phyloP scores from a whole-genome alignment of 2,329 filamentous ascomycete species.

The Coleophoma eucalyptorum region DNA sequence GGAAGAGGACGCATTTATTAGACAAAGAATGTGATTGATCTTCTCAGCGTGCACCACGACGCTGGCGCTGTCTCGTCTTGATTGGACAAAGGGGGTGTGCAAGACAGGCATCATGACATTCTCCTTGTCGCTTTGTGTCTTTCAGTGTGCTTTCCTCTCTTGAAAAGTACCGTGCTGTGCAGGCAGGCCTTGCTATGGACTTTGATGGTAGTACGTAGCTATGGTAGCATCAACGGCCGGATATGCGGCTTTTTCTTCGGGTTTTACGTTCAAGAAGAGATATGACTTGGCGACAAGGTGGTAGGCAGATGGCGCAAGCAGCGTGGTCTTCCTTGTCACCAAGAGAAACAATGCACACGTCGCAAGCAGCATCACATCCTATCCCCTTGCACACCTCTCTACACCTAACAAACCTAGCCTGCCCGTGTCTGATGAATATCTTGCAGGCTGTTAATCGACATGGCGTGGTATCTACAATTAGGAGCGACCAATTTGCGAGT shows the following conservation, averaged over 20 bases:
- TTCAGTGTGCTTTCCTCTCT: no score
- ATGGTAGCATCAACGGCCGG: slow-evolving; percentile 4
- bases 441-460: no score
- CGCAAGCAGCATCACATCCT: not conserved
- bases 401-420: no score
- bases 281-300: slow-evolving; percentile 10
- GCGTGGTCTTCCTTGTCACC: not conserved
- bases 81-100: not conserved
- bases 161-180: not conserved
- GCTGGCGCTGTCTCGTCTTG: not conserved
- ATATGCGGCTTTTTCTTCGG: slow-evolving; percentile 10
- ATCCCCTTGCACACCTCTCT: no score
- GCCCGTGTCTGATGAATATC: no score
- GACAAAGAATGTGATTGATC: not conserved
- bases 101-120: no score
- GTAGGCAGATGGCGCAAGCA: slow-evolving; percentile 3
- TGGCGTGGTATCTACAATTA: no score
- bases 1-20: no score
- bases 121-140: no score
- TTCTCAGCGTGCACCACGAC: not conserved
- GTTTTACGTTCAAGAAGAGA: slow-evolving; percentile 10
- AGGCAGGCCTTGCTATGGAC: no score
- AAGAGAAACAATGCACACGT: slow-evolving; percentile 3
- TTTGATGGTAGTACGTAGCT: no score
- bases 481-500: no score